Conservation (phyloP, 2,329 filamentous ascomycete genomes). For the Magnaporthiopsis incrustans region DNA sequence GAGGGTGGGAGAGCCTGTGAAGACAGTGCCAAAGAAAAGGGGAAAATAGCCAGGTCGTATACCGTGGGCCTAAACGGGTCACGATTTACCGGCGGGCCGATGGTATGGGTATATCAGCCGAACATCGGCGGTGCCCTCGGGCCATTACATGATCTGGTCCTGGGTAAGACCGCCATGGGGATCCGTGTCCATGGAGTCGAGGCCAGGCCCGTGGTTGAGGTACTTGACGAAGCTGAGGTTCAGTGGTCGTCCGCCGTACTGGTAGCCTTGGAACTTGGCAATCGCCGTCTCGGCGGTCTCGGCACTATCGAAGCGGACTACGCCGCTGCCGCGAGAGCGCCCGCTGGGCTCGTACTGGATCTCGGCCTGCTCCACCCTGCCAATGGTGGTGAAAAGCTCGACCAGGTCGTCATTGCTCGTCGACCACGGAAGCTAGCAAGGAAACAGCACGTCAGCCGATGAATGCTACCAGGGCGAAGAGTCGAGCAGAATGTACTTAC, state of each 20-base stretch:
- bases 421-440: conserved; percentile 80
- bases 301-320: conserved; percentile 82
- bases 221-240: conserved; percentile 94
- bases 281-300: conserved; percentile 91
- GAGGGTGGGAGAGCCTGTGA: no score
- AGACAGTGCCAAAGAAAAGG: not conserved
- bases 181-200: conserved; percentile 76
- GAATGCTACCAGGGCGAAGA: not conserved
- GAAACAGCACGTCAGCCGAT: conserved; percentile 14
- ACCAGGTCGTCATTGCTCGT: conserved; percentile 97
- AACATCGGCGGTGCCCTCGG: not conserved
- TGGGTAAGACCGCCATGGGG: conserved; percentile 74
- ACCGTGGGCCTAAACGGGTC: not conserved
- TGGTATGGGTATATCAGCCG: not conserved
- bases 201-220: conserved; percentile 42
- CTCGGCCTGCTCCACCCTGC: conserved; percentile 96
- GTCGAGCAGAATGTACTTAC: conserved; percentile 46
- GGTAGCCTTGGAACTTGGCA: conserved; percentile 94
- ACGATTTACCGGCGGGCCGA: not conserved
- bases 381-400: conserved; percentile 95
- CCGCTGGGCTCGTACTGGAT: conserved; percentile 98
- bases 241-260: conserved; percentile 91
- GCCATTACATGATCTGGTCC: conserved; percentile 85
- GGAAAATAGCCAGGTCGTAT: not conserved
- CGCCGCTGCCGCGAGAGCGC: conserved; percentile 86